These are phyloP conservation scores for Biscogniauxia mediterranea DNA, from an alignment of 2,329 filamentous ascomycete genomes.

Conservation along the genomic window DNA sequence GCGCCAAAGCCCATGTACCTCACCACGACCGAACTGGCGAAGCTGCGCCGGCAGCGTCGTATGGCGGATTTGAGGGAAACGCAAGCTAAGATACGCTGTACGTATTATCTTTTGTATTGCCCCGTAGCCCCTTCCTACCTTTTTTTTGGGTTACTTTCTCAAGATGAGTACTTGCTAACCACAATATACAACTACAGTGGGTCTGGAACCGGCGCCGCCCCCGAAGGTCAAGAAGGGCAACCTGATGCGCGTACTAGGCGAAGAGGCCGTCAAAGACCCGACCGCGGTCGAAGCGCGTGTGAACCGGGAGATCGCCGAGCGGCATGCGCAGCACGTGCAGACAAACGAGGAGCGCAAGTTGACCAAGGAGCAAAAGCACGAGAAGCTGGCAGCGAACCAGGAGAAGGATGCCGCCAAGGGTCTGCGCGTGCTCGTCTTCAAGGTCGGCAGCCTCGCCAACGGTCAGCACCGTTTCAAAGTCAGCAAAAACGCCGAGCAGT, in stretches of 20 bases:
- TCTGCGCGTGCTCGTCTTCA: constrained; percentile 83
- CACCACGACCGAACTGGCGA: constrained; percentile 86
- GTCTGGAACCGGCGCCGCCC: constrained; percentile 82
- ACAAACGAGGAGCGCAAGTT: constrained; percentile 83
- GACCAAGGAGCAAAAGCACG: constrained; percentile 80
- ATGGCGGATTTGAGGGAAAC: constrained; percentile 94
- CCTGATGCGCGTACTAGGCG: constrained; percentile 93
- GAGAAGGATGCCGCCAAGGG: constrained; percentile 85
- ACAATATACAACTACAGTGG: constrained; percentile 44
- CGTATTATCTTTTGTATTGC: not conserved
- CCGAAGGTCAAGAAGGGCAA: constrained; percentile 98
- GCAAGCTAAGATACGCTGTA: constrained; percentile 83
- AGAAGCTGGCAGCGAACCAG: constrained; percentile 81
- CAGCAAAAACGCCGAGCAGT: constrained; percentile 86
- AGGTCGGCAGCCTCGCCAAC: constrained; percentile 84
- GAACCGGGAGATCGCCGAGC: constrained; percentile 87
- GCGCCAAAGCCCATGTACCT: constrained; percentile 87
- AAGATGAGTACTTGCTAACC: not conserved
- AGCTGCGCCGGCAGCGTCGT: constrained; percentile 82
- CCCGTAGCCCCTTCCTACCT: not conserved
- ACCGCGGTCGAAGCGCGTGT: constrained; percentile 95
- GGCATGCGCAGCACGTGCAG: constrained; percentile 72
- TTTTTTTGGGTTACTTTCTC: not conserved
- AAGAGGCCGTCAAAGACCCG: constrained; percentile 89
- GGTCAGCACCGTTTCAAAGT: constrained; percentile 94